A percentile compares a stretch with the other conserved stretches of the same genome.
phyloP scores from a whole-genome alignment of 2,329 filamentous ascomycete species.

The Arachnomyces sp. region DNA sequence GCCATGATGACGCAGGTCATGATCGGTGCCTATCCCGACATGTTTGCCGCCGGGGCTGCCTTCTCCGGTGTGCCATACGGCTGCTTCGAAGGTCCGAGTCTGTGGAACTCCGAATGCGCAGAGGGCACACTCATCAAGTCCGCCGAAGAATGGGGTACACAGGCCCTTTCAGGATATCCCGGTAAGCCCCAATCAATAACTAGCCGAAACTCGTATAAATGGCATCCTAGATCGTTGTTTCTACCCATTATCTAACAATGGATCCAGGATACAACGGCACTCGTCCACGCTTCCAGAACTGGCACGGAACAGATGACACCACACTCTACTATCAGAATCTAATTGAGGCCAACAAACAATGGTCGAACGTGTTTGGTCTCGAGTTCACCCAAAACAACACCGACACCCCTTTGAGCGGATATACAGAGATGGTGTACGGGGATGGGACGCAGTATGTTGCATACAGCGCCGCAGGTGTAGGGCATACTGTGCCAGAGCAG shows the following conservation, averaged over 20 bases:
- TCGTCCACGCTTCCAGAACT: constrained; percentile 29
- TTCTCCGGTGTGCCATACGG: constrained; percentile 50
- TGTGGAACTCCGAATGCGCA: constrained; percentile 48
- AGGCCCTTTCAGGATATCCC: constrained; percentile 28
- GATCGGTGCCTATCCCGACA: constrained; percentile 45
- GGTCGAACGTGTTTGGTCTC: constrained; percentile 11
- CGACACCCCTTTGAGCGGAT: background rate
- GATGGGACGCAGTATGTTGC: constrained; percentile 1
- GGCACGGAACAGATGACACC: constrained; percentile 29
- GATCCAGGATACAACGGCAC: constrained; percentile 23
- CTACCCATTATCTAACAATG: no score
- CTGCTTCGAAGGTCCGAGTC: constrained; percentile 40
- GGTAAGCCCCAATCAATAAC: background rate
- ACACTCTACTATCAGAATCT: constrained; percentile 22
- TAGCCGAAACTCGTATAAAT: no score
- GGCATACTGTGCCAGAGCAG: background rate
- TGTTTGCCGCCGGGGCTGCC: constrained; percentile 45
- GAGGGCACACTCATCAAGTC: constrained; percentile 40
- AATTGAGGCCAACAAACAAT: constrained; percentile 21
- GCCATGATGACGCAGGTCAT: constrained; percentile 53
- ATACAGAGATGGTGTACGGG: constrained; percentile 3
- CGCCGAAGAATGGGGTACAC: constrained; percentile 30
- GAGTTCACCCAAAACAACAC: background rate
- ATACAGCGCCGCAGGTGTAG: background rate
- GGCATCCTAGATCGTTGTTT: no score